Evolutionary conservation across 345 rosid genomes (phyloP).

Genomic region (Eucalyptus erythrocorys): DNA sequence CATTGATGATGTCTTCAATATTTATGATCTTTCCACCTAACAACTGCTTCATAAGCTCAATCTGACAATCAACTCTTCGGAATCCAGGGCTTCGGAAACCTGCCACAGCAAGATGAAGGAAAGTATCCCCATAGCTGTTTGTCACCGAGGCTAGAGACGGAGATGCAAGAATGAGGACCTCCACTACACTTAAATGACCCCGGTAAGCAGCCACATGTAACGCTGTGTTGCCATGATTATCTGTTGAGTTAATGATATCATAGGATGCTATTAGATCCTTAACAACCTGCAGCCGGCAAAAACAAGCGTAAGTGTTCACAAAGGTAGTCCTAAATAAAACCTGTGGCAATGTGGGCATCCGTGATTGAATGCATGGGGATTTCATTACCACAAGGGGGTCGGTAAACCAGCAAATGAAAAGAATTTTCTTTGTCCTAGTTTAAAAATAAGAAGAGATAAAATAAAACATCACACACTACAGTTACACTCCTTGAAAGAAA

Average conservation of each 20-base stretch:
- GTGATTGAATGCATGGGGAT: background rate
- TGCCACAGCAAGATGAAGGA: conserved; percentile 79
- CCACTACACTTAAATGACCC: conserved; percentile 51
- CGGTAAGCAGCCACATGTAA: conserved; percentile 76
- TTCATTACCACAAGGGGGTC: background rate
- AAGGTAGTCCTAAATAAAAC: background rate
- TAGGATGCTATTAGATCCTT: conserved; percentile 46
- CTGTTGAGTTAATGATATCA: conserved; percentile 27
- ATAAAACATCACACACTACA: background rate
- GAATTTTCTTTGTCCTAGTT: background rate
- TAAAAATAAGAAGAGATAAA: background rate
- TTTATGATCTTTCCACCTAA: conserved; percentile 20
- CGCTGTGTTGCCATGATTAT: conserved; percentile 72
- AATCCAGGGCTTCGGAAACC: conserved; percentile 71
- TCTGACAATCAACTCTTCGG: conserved; percentile 57
- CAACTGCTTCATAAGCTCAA: conserved; percentile 57
- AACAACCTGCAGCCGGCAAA: conserved; percentile 37
- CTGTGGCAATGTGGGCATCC: background rate
- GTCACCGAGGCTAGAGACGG: conserved; percentile 25
- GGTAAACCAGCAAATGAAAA: background rate
- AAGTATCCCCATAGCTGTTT: conserved; percentile 66
- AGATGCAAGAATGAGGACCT: conserved; percentile 36
- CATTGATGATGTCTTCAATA: conserved; percentile 40
- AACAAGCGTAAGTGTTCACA: background rate
- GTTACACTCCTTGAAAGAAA: background rate